Base-by-base conservation (phyloP, 768 basidiomycete species). In the Auricularia heimuer region DNA sequence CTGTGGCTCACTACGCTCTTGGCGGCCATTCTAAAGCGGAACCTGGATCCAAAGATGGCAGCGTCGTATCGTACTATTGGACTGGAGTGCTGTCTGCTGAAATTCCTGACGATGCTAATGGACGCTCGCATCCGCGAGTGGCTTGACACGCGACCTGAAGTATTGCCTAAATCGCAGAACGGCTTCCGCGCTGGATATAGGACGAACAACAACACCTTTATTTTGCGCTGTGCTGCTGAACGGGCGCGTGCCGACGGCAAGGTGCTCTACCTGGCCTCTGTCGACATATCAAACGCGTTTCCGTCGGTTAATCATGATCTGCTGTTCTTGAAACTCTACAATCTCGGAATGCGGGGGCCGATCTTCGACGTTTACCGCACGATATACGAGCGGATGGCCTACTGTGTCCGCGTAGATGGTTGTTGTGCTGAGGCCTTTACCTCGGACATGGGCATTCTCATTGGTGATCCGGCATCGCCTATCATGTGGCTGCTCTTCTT, bases 151-250 rank as follows among this genome's bases (percentile, higher is more conserved):
- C 10, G n/a, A 12, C 10, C 63, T 8, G 39, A 72, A 0, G 34
- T 77, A 4, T 74, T 74, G 0, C 64, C 63, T 2, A 70, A 24
- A 24, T 24, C 72, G 0, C 76, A 77, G 64, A 76, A 74, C 63
- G 74, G 76, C 0, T 77, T 76, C 58, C 64, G 73, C 4, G 54
- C 58, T 0, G 68, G 56, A 3, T 65, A 63, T 37, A 47, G 65
- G 3, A 68, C 64, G 34, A 67, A 61, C 29, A 67, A 71, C 63
- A 68, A 68, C 63, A 47, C 44, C 16, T 47, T 67, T 33, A 69
- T 69, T 39, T 64, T 69, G 35, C 65, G 70, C 0, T 67, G 65
- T 36, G 69, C 71, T 18, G 68, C 70, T 18, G 73, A 73, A 4
- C 62, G 62, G 34, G 72, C 72, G 18, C 2, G 68, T 66, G 44